Conservation (phyloP, 208 protist genomes). For the Leishmania gerbilli region DNA sequence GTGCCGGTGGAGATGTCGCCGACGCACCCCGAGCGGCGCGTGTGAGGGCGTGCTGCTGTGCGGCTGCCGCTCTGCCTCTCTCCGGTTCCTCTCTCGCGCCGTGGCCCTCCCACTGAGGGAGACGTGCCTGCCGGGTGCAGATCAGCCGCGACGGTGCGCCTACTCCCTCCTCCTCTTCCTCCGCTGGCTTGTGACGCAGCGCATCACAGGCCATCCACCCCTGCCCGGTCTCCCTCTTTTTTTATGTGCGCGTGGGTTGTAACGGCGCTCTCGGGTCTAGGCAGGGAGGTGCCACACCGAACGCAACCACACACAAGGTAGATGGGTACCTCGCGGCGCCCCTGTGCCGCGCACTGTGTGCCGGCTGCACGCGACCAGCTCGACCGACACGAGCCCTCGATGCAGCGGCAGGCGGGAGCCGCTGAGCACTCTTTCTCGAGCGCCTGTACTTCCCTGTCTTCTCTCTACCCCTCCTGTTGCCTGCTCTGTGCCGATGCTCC, state of each 20-base stretch:
- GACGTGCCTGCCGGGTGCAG: not conserved
- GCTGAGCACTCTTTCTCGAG: not conserved
- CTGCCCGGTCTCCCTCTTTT: not conserved
- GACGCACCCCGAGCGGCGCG: conserved; percentile 79
- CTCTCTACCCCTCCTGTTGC: not conserved
- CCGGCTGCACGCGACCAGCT: not conserved
- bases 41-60: conserved; percentile 24
- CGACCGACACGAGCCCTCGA: not conserved
- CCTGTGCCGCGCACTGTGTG: not conserved
- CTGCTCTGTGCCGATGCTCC: not conserved
- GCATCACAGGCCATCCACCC: not conserved
- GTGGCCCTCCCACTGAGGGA: not conserved
- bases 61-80: not conserved
- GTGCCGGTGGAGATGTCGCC: conserved; percentile 55
- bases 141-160: not conserved
- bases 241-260: not conserved
- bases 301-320: not conserved
- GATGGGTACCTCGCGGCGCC: not conserved
- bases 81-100: not conserved
- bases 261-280: not conserved
- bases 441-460: not conserved
- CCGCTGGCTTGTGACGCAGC: not conserved
- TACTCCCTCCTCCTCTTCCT: not conserved
- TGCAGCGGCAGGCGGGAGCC: not conserved
- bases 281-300: not conserved